phyloP scores from a whole-genome alignment of 495 filamentous ascomycete species.

The Aspergillus panamensis region DNA sequence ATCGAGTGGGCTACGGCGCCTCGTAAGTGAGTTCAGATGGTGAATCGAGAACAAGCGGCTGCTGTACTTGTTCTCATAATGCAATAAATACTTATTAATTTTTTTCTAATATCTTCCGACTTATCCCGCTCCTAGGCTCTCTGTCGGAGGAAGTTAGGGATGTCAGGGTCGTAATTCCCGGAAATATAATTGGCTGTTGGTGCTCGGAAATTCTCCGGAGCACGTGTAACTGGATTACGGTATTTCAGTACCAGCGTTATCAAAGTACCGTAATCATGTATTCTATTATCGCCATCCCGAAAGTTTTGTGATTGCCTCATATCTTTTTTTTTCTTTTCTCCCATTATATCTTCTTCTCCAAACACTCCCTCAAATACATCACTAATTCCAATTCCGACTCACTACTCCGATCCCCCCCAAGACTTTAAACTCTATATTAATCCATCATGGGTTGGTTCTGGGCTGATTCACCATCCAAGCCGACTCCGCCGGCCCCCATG shows the following conservation, averaged over 20 bases:
- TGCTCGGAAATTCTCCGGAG: neutral
- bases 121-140: neutral
- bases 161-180: neutral
- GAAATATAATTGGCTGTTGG: neutral
- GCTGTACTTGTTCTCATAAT: neutral
- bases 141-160: neutral
- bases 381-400: neutral
- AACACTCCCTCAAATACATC: neutral
- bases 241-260: conserved; percentile 3
- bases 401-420: neutral
- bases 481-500: conserved; percentile 43
- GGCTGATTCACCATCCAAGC: conserved; percentile 63
- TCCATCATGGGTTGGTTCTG: conserved; percentile 94
- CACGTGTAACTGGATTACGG: conserved; percentile 3
- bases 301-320: neutral
- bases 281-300: too few relatives aligned
- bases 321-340: neutral
- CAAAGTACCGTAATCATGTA: neutral
- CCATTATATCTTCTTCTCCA: neutral
- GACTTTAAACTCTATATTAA: neutral
- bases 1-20: too few relatives aligned
- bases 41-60: neutral
- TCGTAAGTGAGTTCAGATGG: neutral
- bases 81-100: neutral
- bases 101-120: neutral